phyloP scores from a whole-genome alignment of 768 basidiomycete genomes.

The Agaricus bisporus region DNA sequence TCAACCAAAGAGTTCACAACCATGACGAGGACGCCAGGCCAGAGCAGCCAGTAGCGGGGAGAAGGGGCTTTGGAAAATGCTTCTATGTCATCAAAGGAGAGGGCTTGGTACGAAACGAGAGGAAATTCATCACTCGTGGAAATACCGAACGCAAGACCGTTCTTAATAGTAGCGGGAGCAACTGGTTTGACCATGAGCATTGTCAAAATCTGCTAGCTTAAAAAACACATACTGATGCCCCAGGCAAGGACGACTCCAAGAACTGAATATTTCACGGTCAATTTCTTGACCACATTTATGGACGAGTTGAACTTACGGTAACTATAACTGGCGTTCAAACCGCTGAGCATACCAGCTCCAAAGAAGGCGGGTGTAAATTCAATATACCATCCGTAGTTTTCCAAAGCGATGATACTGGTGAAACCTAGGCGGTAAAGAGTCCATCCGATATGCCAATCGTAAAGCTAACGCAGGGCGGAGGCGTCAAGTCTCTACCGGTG shows the following conservation, averaged over 20 bases:
- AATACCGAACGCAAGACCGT: constrained; percentile 43
- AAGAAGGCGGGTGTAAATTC: constrained; percentile 56
- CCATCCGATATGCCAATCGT: constrained; percentile 64
- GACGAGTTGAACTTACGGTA: constrained; percentile 35
- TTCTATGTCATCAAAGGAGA: constrained; percentile 40
- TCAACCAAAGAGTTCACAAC: constrained; percentile 55
- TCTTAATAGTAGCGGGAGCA: constrained; percentile 45
- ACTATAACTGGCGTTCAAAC: constrained; percentile 50
- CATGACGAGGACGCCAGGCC: constrained; percentile 61
- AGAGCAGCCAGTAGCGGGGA: constrained; percentile 56
- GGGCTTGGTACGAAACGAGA: constrained; percentile 35
- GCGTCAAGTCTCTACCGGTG: background rate
- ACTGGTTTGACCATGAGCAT: constrained; percentile 22
- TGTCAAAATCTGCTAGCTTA: background rate
- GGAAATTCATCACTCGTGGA: constrained; percentile 32
- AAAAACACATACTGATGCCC: constrained; percentile 41
- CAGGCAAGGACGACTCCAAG: constrained; percentile 51
- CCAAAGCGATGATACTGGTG: constrained; percentile 50
- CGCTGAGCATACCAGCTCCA: constrained; percentile 53
- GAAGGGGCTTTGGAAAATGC: constrained; percentile 38
- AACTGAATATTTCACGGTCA: constrained; percentile 19
- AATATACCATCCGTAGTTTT: constrained; percentile 53
- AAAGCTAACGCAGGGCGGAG: constrained; percentile 26
- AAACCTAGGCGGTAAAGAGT: constrained; percentile 53
- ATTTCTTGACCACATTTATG: background rate